Percentiles rank a stretch among this genome's conserved stretches.
Conservation (phyloP, 345 rosid species). For the Rhodamnia rubescens region DNA sequence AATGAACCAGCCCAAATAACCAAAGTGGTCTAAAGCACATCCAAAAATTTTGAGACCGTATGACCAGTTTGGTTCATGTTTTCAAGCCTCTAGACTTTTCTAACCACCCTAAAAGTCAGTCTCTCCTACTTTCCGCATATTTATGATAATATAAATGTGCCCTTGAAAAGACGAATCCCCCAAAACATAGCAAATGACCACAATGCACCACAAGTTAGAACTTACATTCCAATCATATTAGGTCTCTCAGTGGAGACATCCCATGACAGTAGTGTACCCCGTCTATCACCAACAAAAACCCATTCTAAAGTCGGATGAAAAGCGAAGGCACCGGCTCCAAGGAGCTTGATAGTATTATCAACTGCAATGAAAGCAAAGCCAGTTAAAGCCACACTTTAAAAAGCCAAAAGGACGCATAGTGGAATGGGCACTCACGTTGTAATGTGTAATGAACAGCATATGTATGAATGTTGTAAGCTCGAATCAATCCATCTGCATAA, state of each 20-base stretch:
- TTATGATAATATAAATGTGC: neutral
- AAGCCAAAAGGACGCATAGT: neutral
- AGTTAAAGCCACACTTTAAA: neutral
- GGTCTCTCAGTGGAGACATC: conserved; percentile 99
- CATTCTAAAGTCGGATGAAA: conserved; percentile 94
- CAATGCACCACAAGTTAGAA: neutral
- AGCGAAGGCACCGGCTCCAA: conserved; percentile 92
- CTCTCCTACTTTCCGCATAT: neutral
- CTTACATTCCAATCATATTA: conserved; percentile 93
- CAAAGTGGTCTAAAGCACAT: neutral
- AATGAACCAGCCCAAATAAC: neutral
- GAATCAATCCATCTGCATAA: conserved; percentile 93
- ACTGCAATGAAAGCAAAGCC: conserved; percentile 32
- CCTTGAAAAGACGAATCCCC: neutral
- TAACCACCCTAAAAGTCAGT: neutral
- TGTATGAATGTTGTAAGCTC: conserved; percentile 91
- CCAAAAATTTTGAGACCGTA: neutral
- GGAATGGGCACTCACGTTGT: conserved; percentile 48
- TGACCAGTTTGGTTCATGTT: neutral
- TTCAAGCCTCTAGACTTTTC: neutral
- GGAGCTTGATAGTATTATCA: conserved; percentile 87
- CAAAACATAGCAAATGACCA: neutral
- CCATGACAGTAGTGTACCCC: conserved; percentile 95
- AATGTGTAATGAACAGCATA: conserved; percentile 89
- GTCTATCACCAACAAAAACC: conserved; percentile 98